A percentile compares a stretch with the other conserved stretches of the same genome.
Evolutionary conservation across 371 early-diverging fungal genomes (phyloP).

Genomic region (Choanephora cucurbitarum): DNA sequence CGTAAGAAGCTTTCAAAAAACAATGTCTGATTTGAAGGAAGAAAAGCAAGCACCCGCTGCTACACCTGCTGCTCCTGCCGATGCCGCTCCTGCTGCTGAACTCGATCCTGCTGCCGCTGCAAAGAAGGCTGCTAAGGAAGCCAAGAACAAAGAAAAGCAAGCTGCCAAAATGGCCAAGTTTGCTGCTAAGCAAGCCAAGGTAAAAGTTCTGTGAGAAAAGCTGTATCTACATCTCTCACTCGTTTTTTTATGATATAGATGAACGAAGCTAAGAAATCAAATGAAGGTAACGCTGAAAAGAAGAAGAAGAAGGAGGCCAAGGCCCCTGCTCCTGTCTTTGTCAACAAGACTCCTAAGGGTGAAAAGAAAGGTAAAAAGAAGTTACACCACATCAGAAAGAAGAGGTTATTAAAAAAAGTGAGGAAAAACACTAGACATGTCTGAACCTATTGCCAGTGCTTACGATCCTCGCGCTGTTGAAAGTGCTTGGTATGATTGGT

Average conservation of each 20-base stretch:
- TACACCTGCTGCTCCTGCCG: constrained; percentile 4
- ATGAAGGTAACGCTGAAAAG: constrained; percentile 55
- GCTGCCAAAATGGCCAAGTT: constrained; percentile 94
- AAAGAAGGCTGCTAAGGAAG: constrained; percentile 73
- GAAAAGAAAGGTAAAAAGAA: constrained; percentile 93
- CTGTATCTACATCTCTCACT: no score
- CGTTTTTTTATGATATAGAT: constrained; percentile 25
- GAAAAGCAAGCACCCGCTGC: constrained; percentile 21
- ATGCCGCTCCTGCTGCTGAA: constrained; percentile 11
- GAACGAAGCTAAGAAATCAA: constrained; percentile 55
- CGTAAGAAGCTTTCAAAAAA: not conserved
- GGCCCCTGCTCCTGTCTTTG: constrained; percentile 62
- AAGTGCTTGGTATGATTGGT: constrained; percentile 95
- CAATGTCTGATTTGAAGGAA: constrained; percentile 35
- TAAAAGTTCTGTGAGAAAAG: constrained; percentile 11
- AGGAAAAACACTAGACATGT: constrained; percentile 66
- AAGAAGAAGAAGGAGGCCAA: constrained; percentile 61
- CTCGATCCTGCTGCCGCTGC: constrained; percentile 40
- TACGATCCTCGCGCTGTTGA: constrained; percentile 96
- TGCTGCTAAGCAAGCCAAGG: constrained; percentile 82
- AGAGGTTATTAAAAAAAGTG: not conserved
- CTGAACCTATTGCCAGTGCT: constrained; percentile 75
- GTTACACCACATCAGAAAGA: no score
- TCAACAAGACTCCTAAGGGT: constrained; percentile 86
- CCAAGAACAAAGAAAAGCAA: constrained; percentile 91